Conservation (phyloP, 2,329 filamentous ascomycete genomes). For the Neurospora crassa region DNA sequence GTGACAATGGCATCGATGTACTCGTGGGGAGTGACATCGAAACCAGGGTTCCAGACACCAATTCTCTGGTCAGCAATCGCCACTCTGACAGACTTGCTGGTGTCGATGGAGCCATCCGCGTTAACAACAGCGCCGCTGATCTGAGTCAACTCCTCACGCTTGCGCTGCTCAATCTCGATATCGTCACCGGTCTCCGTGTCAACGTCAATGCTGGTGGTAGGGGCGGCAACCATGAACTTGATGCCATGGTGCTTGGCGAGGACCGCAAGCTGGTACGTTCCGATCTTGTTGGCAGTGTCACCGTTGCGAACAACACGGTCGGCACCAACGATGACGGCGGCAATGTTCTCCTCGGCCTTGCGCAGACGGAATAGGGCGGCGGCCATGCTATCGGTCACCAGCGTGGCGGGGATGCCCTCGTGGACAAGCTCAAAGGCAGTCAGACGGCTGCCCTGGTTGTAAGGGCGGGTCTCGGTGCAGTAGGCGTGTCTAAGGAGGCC, state of each 20-base stretch:
- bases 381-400: conserved; percentile 96
- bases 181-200: conserved; percentile 64
- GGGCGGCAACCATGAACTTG: conserved; percentile 91
- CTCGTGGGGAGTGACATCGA: conserved; percentile 84
- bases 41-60: conserved; percentile 90
- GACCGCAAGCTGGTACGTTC: conserved; percentile 89
- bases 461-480: conserved; percentile 93
- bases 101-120: conserved; percentile 53
- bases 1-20: conserved; percentile 93
- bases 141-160: conserved; percentile 71
- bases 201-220: conserved; percentile 87
- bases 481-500: conserved; percentile 70
- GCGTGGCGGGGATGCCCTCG: conserved; percentile 80
- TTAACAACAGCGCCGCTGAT: conserved; percentile 67
- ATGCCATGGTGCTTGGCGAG: conserved; percentile 78
- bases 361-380: conserved; percentile 65
- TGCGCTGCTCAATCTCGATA: conserved; percentile 87
- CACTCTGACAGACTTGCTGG: conserved; percentile 56
- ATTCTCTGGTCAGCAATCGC: conserved; percentile 73
- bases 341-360: conserved; percentile 57
- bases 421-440: conserved; percentile 96
- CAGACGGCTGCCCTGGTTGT: conserved; percentile 92
- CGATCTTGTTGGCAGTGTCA: conserved; percentile 97
- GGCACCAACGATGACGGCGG: conserved; percentile 85
- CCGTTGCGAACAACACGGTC: conserved; percentile 94